Evolutionary conservation across 108 stramenopile species (phyloP), one percentile per base, ranked within the genome.

Genomic region (Epithemia pelagica): DNA sequence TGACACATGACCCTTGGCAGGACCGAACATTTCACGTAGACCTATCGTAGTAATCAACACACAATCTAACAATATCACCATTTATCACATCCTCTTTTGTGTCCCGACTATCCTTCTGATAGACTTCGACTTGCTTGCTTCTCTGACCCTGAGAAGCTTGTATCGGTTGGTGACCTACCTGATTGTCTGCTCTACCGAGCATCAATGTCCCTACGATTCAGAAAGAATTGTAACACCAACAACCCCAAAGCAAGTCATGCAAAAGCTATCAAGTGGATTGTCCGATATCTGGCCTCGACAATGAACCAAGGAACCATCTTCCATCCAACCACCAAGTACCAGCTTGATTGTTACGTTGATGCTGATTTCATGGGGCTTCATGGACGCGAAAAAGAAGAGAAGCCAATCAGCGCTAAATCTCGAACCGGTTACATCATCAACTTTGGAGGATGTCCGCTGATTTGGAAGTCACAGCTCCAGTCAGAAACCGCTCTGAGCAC

Each of bases 291-390:
- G 0, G 67, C 0, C 62, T 57, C 20, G 62, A 72, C 0, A 74
- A 62, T 5, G 61, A 15, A 46, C 10, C 10, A 46, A 46, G 37
- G 37, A 15, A 46, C 15, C 10, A 46, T 30, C 15, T 66, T 59
- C 56, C 63, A 27, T 0, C 75, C 75, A 52, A 59, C 52, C 5
- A 28, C 21, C 32, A 2, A 55, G 25, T 31, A 22, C 25, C 32
- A 61, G 65, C 30, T 56, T 81, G 10, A 76, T 77, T 30, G 52
- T 56, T 82, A 69, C 59, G 77, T 76, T 19, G 81, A 82, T 70
- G 77, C 77, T 23, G 74, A 75, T 46, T 82, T 82, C 70, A 74
- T 67, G 20, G 80, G 81, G 7, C 58, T 58, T 1, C 77, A 74
- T 65, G 28, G 51, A 31, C 30, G 30, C 29, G 67, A 62, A 58